phyloP scores from a whole-genome alignment of 108 stramenopile species.

The Asterionellopsis glacialis region DNA sequence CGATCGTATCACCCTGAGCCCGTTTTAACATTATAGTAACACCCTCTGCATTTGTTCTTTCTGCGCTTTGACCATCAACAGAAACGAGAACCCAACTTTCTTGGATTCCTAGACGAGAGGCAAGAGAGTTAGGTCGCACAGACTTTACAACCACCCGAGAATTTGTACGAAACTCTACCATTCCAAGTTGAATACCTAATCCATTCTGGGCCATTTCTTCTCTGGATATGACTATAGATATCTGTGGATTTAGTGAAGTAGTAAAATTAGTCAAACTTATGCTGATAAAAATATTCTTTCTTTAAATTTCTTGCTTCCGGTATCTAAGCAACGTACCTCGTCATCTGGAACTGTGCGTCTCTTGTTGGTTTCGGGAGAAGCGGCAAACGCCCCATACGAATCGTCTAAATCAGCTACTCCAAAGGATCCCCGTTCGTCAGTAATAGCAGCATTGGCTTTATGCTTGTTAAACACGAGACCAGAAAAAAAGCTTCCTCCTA shows the following conservation, averaged over 20 bases:
- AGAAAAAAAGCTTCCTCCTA: too few species aligned
- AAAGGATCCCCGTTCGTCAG: too few species aligned
- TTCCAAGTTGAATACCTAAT: slow-evolving; percentile 69
- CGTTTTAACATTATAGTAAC: slow-evolving; percentile 57
- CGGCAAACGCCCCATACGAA: neutral
- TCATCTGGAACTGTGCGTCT: too few species aligned
- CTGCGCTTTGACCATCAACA: slow-evolving; percentile 47
- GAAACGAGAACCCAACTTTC: slow-evolving; percentile 62
- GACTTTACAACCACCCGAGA: slow-evolving; percentile 71
- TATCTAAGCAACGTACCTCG: neutral
- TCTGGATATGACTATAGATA: slow-evolving; percentile 48
- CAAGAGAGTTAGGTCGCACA: slow-evolving; percentile 57
- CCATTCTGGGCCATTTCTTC: slow-evolving; percentile 38
- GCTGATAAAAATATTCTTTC: neutral
- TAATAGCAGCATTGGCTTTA: too few species aligned
- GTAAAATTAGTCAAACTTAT: neutral
- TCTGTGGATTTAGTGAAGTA: slow-evolving; percentile 12
- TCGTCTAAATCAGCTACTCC: too few species aligned
- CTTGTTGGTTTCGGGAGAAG: neutral
- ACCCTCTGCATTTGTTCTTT: slow-evolving; percentile 53
- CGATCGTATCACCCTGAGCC: slow-evolving; percentile 30
- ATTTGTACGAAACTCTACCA: slow-evolving; percentile 70
- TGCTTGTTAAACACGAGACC: too few species aligned
- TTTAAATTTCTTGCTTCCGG: neutral
- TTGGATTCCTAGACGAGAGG: slow-evolving; percentile 51